phyloP scores from a whole-genome alignment of 805 yeast genomes.

The Yamadazyma phyllophila region DNA sequence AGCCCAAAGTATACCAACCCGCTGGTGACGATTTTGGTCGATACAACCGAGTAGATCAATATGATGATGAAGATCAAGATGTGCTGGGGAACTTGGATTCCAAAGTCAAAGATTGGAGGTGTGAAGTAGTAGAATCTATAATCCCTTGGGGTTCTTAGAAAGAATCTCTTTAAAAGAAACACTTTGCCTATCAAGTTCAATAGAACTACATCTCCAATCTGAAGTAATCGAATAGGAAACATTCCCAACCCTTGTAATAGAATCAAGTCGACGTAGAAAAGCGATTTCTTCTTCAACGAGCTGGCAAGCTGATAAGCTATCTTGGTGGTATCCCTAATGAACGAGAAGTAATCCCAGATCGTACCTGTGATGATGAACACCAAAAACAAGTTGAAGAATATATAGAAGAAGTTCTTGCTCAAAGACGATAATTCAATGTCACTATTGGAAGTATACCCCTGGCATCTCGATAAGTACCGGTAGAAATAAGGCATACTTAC shows the following conservation, averaged over 20 bases:
- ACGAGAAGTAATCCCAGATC: conserved; percentile 56
- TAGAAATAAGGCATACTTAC: conserved; percentile 55
- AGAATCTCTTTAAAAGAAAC: conserved; percentile 37
- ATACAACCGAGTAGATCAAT: conserved; percentile 57
- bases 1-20: conserved; percentile 55
- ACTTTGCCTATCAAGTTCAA: conserved; percentile 40
- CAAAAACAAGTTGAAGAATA: conserved; percentile 58
- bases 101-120: conserved; percentile 60
- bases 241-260: conserved; percentile 68
- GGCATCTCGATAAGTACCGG: conserved; percentile 46
- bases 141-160: conserved; percentile 49
- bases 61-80: conserved; percentile 57
- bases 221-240: conserved; percentile 57
- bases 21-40: conserved; percentile 57
- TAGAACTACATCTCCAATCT: conserved; percentile 51
- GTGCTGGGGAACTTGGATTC: conserved; percentile 61
- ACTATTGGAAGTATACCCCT: conserved; percentile 55
- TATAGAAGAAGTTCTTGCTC: conserved; percentile 57
- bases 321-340: conserved; percentile 56
- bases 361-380: conserved; percentile 64
- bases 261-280: conserved; percentile 59
- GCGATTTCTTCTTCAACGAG: conserved; percentile 49
- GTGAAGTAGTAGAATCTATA: conserved; percentile 52
- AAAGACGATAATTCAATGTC: conserved; percentile 58
- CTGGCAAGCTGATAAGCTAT: conserved; percentile 55